Conservation (phyloP, 2,329 filamentous ascomycete species). For the Atkinsonella hypoxylon region DNA sequence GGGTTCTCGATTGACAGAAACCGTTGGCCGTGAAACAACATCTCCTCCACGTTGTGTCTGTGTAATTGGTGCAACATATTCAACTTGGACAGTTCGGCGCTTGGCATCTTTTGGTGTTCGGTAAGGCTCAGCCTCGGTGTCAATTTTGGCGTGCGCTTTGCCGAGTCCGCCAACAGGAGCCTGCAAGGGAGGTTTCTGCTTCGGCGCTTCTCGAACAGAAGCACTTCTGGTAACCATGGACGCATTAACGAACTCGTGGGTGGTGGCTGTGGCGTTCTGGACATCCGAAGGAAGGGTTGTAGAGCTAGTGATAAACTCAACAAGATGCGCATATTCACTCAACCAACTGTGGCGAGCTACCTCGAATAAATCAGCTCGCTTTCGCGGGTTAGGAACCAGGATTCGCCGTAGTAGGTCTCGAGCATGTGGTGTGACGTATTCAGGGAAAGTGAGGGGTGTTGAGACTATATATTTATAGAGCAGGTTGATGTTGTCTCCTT, state of each 20-base stretch:
- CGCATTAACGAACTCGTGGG: slow-evolving; percentile 42
- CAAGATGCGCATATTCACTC: slow-evolving; percentile 91
- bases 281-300: slow-evolving; percentile 82
- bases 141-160: slow-evolving; percentile 64
- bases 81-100: slow-evolving; percentile 88
- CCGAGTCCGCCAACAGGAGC: slow-evolving; percentile 49
- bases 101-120: slow-evolving; percentile 76
- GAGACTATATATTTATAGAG: slow-evolving; percentile 99
- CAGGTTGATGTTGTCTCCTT: slow-evolving; percentile 97
- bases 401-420: slow-evolving; percentile 86
- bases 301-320: slow-evolving; percentile 92
- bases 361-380: slow-evolving; percentile 91
- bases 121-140: slow-evolving; percentile 46
- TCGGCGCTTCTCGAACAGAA: slow-evolving; percentile 80
- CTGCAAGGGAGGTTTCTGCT: slow-evolving; percentile 44
- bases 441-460: slow-evolving; percentile 91
- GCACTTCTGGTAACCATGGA: slow-evolving; percentile 68
- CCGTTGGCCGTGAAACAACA: slow-evolving; percentile 15
- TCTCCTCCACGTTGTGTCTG: slow-evolving; percentile 62
- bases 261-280: slow-evolving; percentile 60
- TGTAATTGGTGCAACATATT: slow-evolving; percentile 88
- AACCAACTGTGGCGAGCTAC: slow-evolving; percentile 97
- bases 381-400: slow-evolving; percentile 85
- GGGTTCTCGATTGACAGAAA: slow-evolving; percentile 28
- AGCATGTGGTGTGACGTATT: slow-evolving; percentile 96